Conservation (phyloP, 1,284 basidiomycete genomes). For the Puccinia triticina region DNA sequence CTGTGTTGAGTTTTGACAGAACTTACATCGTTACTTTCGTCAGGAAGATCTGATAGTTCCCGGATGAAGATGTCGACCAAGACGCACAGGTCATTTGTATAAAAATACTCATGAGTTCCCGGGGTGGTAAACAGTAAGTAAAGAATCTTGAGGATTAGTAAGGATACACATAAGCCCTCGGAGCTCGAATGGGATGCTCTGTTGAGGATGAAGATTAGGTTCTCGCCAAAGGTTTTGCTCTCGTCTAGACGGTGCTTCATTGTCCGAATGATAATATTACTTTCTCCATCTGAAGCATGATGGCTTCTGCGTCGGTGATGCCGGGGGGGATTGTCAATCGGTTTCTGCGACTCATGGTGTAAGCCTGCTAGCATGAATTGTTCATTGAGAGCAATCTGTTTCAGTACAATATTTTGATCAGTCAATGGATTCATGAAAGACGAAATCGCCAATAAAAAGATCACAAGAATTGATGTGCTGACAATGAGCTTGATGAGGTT, state of each 20-base stretch:
- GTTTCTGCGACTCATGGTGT: constrained; percentile 51
- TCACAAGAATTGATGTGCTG: neutral
- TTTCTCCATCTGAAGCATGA: constrained; percentile 5
- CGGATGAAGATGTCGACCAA: constrained; percentile 94
- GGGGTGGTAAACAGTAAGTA: constrained; percentile 93
- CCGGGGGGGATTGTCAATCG: neutral
- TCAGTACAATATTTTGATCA: constrained; percentile 26
- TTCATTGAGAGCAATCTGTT: constrained; percentile 76
- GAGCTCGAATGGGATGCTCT: constrained; percentile 74
- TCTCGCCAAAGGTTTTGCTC: constrained; percentile 94
- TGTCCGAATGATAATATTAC: constrained; percentile 79
- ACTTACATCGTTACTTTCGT: constrained; percentile 85
- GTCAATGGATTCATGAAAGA: constrained; percentile 8
- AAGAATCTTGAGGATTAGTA: constrained; percentile 90
- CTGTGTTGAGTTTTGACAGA: neutral
- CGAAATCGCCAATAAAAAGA: neutral
- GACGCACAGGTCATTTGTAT: constrained; percentile 94
- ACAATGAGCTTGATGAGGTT: constrained; percentile 89
- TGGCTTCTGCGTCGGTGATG: constrained; percentile 12
- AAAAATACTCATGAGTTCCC: constrained; percentile 93
- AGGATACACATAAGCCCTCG: constrained; percentile 91
- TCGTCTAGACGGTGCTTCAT: constrained; percentile 79
- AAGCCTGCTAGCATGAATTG: constrained; percentile 88
- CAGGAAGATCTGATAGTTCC: constrained; percentile 84
- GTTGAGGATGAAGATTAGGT: constrained; percentile 98